Evolutionary conservation across 75 land plant genomes (phyloP), one percentile per base, ranked within the genome.

Genomic region (Isoetes taiwanensis): DNA sequence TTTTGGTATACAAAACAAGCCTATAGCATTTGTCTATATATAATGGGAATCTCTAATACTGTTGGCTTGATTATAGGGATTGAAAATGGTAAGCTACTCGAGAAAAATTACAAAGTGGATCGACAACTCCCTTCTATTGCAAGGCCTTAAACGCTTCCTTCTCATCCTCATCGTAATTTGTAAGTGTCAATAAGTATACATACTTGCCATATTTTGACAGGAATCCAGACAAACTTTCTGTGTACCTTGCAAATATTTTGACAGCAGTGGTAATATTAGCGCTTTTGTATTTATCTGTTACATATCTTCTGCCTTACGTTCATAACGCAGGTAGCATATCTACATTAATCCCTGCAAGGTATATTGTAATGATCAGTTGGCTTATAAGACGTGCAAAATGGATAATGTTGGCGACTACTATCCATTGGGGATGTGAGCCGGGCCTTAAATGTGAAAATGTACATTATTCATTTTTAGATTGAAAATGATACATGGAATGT

Each of bases 321-420:
- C 96, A 93, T 63, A 76, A 77, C 56, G 76, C 94, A 74, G 85
- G 90, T 89, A n/a, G n/a, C n/a, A n/a, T n/a, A n/a, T n/a, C n/a
- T n/a, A n/a, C n/a, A n/a, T n/a, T n/a, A n/a, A n/a, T n/a, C n/a
- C n/a, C n/a, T n/a, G n/a, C n/a, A n/a, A n/a, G n/a, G n/a, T n/a
- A n/a, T n/a, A n/a, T n/a, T n/a, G n/a, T n/a, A n/a, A n/a, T n/a
- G n/a, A n/a, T n/a, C n/a, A n/a, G n/a, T n/a, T n/a, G n/a, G n/a
- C n/a, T n/a, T n/a, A 23, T 52, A 59, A 55, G 64, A 33, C 64
- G 54, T 2, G 30, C 43, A 12, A 29, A 25, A n/a, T 66, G 41
- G 26, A 59, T 66, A 10, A 43, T 59, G 30, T 28, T 32, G 32
- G 38, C 29, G 24, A 27, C 50, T 12, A 46, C 43, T 23, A 8